Conservation (phyloP, 1,139 yeast genomes). For the Suhomyces yuchorum region DNA sequence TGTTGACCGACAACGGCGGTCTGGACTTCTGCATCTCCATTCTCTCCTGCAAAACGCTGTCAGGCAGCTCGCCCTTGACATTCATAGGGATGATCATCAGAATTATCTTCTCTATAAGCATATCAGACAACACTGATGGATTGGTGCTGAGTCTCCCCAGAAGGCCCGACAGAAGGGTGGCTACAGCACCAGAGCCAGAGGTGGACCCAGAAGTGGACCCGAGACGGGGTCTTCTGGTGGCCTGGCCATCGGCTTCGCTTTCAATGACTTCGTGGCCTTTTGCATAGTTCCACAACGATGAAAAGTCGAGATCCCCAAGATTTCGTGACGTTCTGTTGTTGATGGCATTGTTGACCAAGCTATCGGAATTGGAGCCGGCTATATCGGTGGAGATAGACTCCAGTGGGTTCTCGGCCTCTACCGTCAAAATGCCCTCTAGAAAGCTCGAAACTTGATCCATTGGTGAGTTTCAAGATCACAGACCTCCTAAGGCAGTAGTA, state of each 20-base stretch:
- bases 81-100: conserved; percentile 72
- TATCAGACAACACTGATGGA: conserved; percentile 54
- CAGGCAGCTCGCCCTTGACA: conserved; percentile 43
- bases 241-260: not conserved
- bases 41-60: conserved; percentile 45
- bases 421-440: conserved; percentile 24
- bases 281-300: conserved; percentile 16
- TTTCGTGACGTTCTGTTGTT: conserved; percentile 4
- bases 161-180: not conserved
- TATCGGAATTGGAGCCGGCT: conserved; percentile 10
- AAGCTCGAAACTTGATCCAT: conserved; percentile 29
- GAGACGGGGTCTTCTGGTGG: not conserved
- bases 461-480: not conserved
- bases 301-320: conserved; percentile 13
- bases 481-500: not conserved
- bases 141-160: conserved; percentile 2
- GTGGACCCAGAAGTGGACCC: not conserved
- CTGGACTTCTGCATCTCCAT: conserved; percentile 60
- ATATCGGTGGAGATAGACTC: not conserved
- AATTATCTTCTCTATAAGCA: conserved; percentile 66
- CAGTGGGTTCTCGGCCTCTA: conserved; percentile 14
- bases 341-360: conserved; percentile 11
- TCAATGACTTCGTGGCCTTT: not conserved
- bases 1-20: conserved; percentile 69
- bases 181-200: not conserved